Evolutionary conservation across 768 basidiomycete species (phyloP).

Genomic region (Xerocomus potaroensis): DNA sequence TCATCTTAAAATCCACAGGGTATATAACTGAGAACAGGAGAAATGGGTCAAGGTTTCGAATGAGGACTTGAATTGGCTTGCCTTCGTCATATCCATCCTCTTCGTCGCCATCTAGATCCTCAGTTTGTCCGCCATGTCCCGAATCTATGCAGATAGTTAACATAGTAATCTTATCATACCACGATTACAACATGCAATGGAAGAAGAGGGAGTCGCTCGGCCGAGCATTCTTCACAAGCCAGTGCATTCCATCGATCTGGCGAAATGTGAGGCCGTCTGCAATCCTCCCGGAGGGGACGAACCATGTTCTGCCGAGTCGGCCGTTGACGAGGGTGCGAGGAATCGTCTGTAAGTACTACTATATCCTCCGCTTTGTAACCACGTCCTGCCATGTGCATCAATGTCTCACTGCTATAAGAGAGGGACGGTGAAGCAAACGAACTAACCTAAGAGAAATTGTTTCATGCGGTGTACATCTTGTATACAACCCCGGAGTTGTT

Average conservation of each 20-base stretch:
- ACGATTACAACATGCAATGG: slow-evolving; percentile 55
- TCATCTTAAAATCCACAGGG: slow-evolving; percentile 64
- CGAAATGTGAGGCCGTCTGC: neutral
- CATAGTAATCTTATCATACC: neutral
- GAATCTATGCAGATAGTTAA: slow-evolving; percentile 50
- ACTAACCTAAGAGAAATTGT: slow-evolving; percentile 67
- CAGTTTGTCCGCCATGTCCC: slow-evolving; percentile 90
- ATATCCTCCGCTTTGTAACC: slow-evolving; percentile 77
- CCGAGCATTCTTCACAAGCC: slow-evolving; percentile 79
- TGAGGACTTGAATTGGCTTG: slow-evolving; percentile 9
- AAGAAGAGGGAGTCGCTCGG: slow-evolving; percentile 88
- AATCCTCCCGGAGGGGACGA: slow-evolving; percentile 18
- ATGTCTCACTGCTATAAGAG: neutral
- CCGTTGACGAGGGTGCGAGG: slow-evolving; percentile 50
- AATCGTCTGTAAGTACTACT: slow-evolving; percentile 80
- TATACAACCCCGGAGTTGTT: slow-evolving; percentile 80
- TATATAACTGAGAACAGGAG: slow-evolving; percentile 61
- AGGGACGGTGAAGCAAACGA: neutral
- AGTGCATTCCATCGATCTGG: slow-evolving; percentile 77
- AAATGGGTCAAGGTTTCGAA: neutral
- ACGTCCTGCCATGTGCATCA: slow-evolving; percentile 22
- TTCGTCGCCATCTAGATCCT: slow-evolving; percentile 81
- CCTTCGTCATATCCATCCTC: slow-evolving; percentile 83
- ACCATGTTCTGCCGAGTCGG: slow-evolving; percentile 86
- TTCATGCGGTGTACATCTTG: slow-evolving; percentile 86